Evolutionary conservation across 2,329 filamentous ascomycete species (phyloP).

Genomic region (Fusarium miscanthi): DNA sequence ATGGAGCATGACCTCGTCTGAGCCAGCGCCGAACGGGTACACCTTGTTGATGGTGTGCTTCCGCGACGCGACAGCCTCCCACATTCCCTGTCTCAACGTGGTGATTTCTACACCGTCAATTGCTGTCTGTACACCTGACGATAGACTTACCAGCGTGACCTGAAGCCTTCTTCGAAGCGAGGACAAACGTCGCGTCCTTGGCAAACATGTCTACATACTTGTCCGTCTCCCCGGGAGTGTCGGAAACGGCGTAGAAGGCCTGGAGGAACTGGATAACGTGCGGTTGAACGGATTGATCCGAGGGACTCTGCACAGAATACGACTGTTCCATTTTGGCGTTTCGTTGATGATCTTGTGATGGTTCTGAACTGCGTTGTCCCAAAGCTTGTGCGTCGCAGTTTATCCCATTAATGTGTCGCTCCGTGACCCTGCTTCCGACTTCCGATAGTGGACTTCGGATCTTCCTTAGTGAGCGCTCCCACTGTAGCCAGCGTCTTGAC

Average conservation of each 20-base stretch:
- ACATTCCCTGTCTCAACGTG: constrained; percentile 29
- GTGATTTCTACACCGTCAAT: constrained; percentile 28
- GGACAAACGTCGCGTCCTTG: constrained; percentile 21
- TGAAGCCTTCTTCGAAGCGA: constrained; percentile 29
- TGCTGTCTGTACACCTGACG: accelerated
- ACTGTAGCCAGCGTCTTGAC: background rate
- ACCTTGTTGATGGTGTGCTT: constrained; percentile 30
- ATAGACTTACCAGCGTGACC: constrained; percentile 11
- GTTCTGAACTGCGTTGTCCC: background rate
- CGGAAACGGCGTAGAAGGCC: constrained; percentile 24
- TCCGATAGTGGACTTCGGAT: constrained; percentile 25
- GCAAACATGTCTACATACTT: constrained; percentile 33
- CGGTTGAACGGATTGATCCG: constrained; percentile 23
- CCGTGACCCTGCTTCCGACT: constrained; percentile 29
- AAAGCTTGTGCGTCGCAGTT: background rate
- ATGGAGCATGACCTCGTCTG: constrained; percentile 32
- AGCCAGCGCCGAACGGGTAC: constrained; percentile 20
- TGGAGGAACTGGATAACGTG: constrained; percentile 28
- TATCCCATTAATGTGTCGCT: background rate
- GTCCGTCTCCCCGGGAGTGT: constrained; percentile 29
- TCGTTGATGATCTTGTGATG: background rate
- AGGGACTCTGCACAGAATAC: constrained; percentile 26
- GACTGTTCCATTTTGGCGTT: constrained; percentile 13
- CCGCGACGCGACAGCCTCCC: constrained; percentile 33
- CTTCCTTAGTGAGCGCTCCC: background rate